Evolutionary conservation across 164 flowering plant genomes (phyloP).

Genomic region (Tetracentron sinense): DNA sequence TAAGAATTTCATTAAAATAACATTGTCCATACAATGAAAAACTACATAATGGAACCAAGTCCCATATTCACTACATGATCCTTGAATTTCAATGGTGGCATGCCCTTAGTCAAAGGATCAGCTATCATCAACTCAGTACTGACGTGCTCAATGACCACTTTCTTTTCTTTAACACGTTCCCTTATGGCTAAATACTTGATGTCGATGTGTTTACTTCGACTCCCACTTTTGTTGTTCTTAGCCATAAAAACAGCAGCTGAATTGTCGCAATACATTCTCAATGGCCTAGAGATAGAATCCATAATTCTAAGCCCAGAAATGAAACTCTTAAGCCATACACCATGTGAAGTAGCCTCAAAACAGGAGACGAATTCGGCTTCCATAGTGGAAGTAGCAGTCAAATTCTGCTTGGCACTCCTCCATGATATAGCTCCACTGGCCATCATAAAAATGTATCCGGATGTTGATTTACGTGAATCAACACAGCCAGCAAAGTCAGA

Average conservation of each 20-base stretch:
- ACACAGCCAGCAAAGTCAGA: constrained; percentile 15
- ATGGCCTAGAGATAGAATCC: constrained; percentile 16
- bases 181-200: constrained; percentile 14
- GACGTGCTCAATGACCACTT: constrained; percentile 17
- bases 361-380: constrained; percentile 18
- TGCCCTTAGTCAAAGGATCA: constrained; percentile 28
- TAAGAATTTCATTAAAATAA: constrained; percentile 7
- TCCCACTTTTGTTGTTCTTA: constrained; percentile 15
- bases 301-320: constrained; percentile 8
- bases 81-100: constrained; percentile 17
- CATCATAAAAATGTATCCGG: constrained; percentile 9
- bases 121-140: constrained; percentile 13
- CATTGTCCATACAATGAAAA: constrained; percentile 11
- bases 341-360: constrained; percentile 18
- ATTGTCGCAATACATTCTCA: constrained; percentile 15
- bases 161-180: constrained; percentile 10
- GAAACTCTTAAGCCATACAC: constrained; percentile 13
- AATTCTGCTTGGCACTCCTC: constrained; percentile 3
- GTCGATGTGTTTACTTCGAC: constrained; percentile 19
- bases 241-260: constrained; percentile 10
- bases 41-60: constrained; percentile 16
- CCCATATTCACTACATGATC: constrained; percentile 22
- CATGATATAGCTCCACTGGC: constrained; percentile 12
- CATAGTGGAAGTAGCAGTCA: constrained; percentile 17
- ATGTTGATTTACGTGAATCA: constrained; percentile 17